These are phyloP conservation scores for Xylaria sp. DNA, from an alignment of 2,329 filamentous ascomycete genomes.

Conservation along the genomic window DNA sequence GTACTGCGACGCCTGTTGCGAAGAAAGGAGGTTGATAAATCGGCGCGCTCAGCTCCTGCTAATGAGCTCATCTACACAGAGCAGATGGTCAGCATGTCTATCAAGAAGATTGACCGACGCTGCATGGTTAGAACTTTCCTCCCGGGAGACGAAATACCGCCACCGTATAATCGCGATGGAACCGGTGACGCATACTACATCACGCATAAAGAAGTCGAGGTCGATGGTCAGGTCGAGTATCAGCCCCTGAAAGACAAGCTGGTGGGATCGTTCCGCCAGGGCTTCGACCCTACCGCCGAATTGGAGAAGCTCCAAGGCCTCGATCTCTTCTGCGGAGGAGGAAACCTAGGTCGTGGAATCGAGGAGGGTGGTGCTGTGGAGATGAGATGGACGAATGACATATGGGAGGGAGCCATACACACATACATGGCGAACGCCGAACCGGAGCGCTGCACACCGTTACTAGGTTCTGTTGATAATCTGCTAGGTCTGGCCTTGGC, in stretches of 20 bases:
- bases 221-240: conserved; percentile 20
- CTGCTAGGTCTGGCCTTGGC: conserved; percentile 52
- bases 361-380: conserved; percentile 64
- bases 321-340: conserved; percentile 73
- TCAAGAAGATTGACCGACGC: conserved; percentile 42
- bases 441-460: conserved; percentile 44
- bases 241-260: conserved; percentile 32
- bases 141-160: conserved; percentile 42
- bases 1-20: conserved; percentile 50
- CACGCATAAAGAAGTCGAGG: conserved; percentile 36
- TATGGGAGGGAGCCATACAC: conserved; percentile 57
- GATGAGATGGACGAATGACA: conserved; percentile 65
- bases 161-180: conserved; percentile 62
- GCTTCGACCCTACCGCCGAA: conserved; percentile 44
- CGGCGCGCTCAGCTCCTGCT: conserved; percentile 30
- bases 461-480: conserved; percentile 67
- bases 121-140: conserved; percentile 58
- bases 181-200: conserved; percentile 63
- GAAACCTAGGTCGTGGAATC: conserved; percentile 70
- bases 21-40: conserved; percentile 38
- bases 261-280: conserved; percentile 44
- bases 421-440: conserved; percentile 65
- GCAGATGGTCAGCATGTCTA: conserved; percentile 31
- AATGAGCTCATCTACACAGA: conserved; percentile 46
- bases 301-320: conserved; percentile 50